Evolutionary conservation across 2,329 filamentous ascomycete genomes (phyloP).

Genomic region (Nemania sp.): DNA sequence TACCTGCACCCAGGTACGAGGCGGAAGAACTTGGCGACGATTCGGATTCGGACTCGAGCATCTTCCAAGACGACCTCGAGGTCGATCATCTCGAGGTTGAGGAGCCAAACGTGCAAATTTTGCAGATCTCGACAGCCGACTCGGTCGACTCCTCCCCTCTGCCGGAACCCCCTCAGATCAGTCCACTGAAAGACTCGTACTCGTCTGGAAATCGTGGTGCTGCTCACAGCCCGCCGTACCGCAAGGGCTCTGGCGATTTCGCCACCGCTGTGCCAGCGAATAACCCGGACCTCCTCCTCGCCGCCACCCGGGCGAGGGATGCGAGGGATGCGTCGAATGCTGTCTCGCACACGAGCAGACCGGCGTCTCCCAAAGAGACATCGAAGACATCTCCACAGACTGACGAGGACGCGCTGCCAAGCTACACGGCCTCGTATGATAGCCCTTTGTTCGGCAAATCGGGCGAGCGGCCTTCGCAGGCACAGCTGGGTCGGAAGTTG

Average conservation of each 20-base stretch:
- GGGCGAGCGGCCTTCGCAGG: constrained; percentile 38
- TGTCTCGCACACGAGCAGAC: constrained; percentile 35
- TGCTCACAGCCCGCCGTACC: constrained; percentile 36
- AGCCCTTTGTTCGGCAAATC: constrained; percentile 42
- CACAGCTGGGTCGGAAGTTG: constrained; percentile 37
- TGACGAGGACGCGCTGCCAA: constrained; percentile 3
- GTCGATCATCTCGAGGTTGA: constrained; percentile 36
- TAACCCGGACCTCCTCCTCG: constrained; percentile 47
- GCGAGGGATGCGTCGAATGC: constrained; percentile 34
- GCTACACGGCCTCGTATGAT: constrained; percentile 36
- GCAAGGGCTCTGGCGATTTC: constrained; percentile 48
- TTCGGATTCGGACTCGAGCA: constrained; percentile 45
- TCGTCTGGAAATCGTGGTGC: constrained; percentile 54
- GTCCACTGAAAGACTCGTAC: constrained; percentile 57
- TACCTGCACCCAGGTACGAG: constrained; percentile 44
- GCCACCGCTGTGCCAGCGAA: constrained; percentile 55
- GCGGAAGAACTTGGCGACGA: constrained; percentile 39
- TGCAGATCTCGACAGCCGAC: constrained; percentile 38
- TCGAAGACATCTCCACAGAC: background rate
- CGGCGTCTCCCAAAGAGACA: background rate
- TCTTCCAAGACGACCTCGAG: constrained; percentile 49
- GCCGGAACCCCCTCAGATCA: constrained; percentile 52
- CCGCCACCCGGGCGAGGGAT: constrained; percentile 26
- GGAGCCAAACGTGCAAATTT: constrained; percentile 41
- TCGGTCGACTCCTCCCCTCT: constrained; percentile 50